phyloP scores from a whole-genome alignment of 2,329 filamentous ascomycete genomes.

The Aspergillus tamarii region DNA sequence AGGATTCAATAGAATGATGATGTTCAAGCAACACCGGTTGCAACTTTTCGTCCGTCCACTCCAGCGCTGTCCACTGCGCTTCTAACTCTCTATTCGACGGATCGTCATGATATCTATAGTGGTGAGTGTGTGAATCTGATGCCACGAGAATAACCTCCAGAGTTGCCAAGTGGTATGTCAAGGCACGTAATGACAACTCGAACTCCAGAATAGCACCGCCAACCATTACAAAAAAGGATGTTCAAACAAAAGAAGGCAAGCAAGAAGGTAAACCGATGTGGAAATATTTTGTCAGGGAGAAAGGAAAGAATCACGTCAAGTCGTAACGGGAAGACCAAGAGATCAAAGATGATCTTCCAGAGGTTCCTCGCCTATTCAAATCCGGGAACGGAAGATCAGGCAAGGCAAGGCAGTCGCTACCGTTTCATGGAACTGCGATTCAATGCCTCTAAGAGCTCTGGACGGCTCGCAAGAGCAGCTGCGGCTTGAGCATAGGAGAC shows the following conservation, averaged over 20 bases:
- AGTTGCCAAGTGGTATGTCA: conserved; percentile 21
- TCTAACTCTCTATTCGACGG: conserved; percentile 28
- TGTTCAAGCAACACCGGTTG: conserved; percentile 16
- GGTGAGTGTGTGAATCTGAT: conserved; percentile 21
- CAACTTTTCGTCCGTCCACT: conserved; percentile 23
- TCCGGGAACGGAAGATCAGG: conserved; percentile 5
- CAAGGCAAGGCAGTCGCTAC: conserved; percentile 26
- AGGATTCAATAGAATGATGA: conserved; percentile 1
- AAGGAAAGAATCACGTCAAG: conserved; percentile 25
- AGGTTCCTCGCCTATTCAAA: not conserved
- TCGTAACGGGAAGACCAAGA: conserved; percentile 24
- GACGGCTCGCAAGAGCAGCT: conserved; percentile 73
- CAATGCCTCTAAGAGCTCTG: conserved; percentile 86
- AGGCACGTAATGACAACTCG: conserved; percentile 19
- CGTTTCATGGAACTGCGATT: conserved; percentile 74
- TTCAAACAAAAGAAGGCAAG: not conserved
- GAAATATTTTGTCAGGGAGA: conserved; percentile 6
- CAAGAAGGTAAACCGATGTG: not conserved
- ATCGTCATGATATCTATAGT: conserved; percentile 26
- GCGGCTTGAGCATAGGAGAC: conserved; percentile 83
- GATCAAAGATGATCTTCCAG: conserved; percentile 1
- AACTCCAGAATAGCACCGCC: conserved; percentile 24
- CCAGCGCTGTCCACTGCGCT: conserved; percentile 20
- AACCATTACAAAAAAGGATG: conserved; percentile 17
- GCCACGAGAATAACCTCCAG: conserved; percentile 24